Base-by-base conservation (phyloP, 2,329 filamentous ascomycete genomes). In the Penicillium sp. region DNA sequence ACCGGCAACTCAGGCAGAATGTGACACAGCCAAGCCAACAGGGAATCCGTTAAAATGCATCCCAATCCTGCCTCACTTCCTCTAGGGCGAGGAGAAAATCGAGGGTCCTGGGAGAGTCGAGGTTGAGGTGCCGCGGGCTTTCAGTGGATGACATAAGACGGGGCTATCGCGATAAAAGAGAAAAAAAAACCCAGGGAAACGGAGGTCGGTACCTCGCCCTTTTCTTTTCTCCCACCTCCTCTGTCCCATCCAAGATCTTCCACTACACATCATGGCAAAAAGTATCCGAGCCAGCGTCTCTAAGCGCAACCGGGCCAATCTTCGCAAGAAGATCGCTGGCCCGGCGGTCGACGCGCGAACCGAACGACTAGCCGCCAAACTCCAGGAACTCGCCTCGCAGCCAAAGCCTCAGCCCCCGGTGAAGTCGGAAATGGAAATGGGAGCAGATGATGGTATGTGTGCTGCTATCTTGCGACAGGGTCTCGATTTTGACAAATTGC, bases 281-380 rank as follows among this genome's bases (percentile, higher is more conserved):
- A 88, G 89, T 69, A 79, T 88, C 55, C 82, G 92, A 70, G 83
- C 92, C 60, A 95, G 87, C 69, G 79, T 82, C 60, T 84, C 80
- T 65, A 96, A 96, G 78, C 80, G 81, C 66, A 96, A 96, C 78
- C 90, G 91, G 76, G 81, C 83, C 62, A 86, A 83, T 64, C 81
- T 96, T 59, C 92, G 92, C 72, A 79, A 83, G 60, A 85, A 84
- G 59, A 87, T 96, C 60, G 96, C 95, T 74, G 89, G 87, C 1
- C 92, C 92, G 14, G 85, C 86, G 49, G 90, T 92, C 71, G 77
- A 81, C 63, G 91, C 88, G 41, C 84, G 92, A 62, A 87, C 86
- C 47, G 87, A 92, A 73, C 86, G 92, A 60, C 83, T 96, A 31
- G 90, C 90, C 35, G 88, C 89, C 55, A 96, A 94, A 75, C 79